Conservation (phyloP, 306 rosid species). For the Heteromeles arbutifolia region DNA sequence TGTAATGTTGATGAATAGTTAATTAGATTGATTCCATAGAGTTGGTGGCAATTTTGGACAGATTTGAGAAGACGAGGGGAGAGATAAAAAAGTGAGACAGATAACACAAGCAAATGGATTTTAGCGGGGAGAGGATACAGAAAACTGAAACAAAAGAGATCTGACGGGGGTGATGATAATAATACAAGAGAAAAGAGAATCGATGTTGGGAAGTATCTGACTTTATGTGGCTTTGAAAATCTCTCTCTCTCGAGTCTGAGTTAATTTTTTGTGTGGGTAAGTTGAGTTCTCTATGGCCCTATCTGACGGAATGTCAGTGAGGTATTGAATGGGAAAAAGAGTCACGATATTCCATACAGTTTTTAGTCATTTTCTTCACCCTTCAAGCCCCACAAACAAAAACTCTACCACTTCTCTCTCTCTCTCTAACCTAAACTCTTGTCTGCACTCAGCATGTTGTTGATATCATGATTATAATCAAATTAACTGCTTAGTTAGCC, state of each 20-base stretch:
- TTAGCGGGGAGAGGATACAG: constrained; percentile 18
- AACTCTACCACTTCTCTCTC: neutral
- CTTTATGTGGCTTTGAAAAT: constrained; percentile 58
- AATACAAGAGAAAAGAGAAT: constrained; percentile 76
- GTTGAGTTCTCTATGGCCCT: constrained; percentile 29
- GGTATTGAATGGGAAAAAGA: constrained; percentile 48
- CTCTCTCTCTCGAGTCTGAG: constrained; percentile 20
- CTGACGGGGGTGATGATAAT: constrained; percentile 38
- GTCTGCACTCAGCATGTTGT: neutral
- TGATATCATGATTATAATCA: neutral
- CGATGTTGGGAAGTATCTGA: constrained; percentile 89
- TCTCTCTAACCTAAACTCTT: neutral
- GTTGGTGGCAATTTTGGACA: constrained; percentile 92
- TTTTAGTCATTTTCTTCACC: constrained; percentile 28
- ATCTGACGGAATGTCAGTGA: constrained; percentile 71
- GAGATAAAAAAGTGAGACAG: constrained; percentile 29
- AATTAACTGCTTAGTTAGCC: neutral
- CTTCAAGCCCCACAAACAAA: constrained; percentile 27
- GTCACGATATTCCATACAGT: constrained; percentile 54
- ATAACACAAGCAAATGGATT: constrained; percentile 46
- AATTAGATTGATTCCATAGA: constrained; percentile 57
- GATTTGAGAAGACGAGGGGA: constrained; percentile 32
- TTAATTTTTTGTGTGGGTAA: constrained; percentile 20
- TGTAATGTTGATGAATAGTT: constrained; percentile 24
- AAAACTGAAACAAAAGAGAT: constrained; percentile 30